Evolutionary conservation across 495 filamentous ascomycete species (phyloP).

Genomic region (Monascus purpureus): DNA sequence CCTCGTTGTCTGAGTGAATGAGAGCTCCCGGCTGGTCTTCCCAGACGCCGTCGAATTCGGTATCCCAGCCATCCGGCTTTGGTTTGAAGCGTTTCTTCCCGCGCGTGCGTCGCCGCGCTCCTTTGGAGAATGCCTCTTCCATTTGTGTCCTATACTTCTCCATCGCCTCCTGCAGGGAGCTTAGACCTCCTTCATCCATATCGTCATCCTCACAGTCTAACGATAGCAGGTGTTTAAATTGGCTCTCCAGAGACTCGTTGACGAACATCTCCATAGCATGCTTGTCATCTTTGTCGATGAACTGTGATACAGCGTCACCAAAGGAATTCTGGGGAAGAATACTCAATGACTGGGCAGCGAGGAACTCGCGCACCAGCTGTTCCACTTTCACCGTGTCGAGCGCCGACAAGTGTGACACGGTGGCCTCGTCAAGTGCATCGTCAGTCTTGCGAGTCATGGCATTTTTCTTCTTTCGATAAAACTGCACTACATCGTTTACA

Average conservation of each 20-base stretch:
- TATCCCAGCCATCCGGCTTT: constrained; percentile 72
- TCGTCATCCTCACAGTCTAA: constrained; percentile 55
- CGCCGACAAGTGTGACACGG: constrained; percentile 42
- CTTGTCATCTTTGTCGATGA: constrained; percentile 91
- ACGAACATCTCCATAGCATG: constrained; percentile 86
- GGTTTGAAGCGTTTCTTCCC: constrained; percentile 55
- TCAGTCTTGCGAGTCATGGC: constrained; percentile 26
- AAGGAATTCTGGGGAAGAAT: constrained; percentile 86
- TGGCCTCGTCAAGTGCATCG: constrained; percentile 38
- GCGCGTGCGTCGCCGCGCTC: constrained; percentile 44
- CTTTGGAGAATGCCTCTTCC: constrained; percentile 58
- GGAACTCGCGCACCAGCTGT: constrained; percentile 71
- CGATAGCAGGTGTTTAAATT: constrained; percentile 57
- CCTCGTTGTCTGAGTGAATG: constrained; percentile 41
- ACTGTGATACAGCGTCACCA: constrained; percentile 84
- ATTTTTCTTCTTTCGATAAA: constrained; percentile 68
- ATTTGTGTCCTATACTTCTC: constrained; percentile 52
- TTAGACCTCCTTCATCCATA: constrained; percentile 40
- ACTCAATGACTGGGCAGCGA: constrained; percentile 70
- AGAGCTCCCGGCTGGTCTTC: constrained; percentile 61
- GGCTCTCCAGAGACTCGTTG: constrained; percentile 58
- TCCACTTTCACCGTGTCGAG: constrained; percentile 77
- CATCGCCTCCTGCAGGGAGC: constrained; percentile 52
- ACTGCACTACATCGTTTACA: constrained; percentile 83
- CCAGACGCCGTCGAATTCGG: constrained; percentile 75